phyloP scores from a whole-genome alignment of 164 flowering plant genomes.

The Vitis rotundifolia region DNA sequence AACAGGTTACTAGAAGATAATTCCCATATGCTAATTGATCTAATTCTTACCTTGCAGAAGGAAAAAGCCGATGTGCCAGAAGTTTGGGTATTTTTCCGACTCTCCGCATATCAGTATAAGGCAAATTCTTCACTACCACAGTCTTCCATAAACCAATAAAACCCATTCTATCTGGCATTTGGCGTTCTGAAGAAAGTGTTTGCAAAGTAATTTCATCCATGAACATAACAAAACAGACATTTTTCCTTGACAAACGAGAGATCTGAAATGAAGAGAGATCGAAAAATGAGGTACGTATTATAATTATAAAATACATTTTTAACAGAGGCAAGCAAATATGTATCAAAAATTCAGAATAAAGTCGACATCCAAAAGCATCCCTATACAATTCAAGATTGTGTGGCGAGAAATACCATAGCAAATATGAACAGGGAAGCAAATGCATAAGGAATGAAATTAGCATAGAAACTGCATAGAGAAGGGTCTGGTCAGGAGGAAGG shows the following conservation, averaged over 20 bases:
- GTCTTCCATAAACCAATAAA: conserved; percentile 91
- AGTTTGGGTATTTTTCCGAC: conserved; percentile 96
- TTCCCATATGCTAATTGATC: not conserved
- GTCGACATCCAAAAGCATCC: not conserved
- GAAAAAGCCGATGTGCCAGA: conserved; percentile 88
- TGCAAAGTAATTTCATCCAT: conserved; percentile 79
- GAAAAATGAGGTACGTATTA: not conserved
- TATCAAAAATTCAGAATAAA: not conserved
- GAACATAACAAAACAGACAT: conserved; percentile 96
- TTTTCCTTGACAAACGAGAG: conserved; percentile 84
- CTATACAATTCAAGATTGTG: conserved; percentile 1
- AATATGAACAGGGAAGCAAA: no score
- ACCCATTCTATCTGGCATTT: conserved; percentile 64
- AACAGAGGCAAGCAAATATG: not conserved
- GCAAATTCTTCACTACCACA: conserved; percentile 88
- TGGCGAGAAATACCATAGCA: not conserved
- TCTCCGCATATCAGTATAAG: conserved; percentile 88
- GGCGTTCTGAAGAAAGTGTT: conserved; percentile 80
- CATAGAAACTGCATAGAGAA: no score
- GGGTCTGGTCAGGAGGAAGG: no score
- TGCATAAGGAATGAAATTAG: no score
- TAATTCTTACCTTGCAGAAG: conserved; percentile 81
- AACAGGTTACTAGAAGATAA: not conserved
- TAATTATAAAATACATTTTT: not conserved
- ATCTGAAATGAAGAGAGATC: conserved; percentile 48